Conservation (phyloP, 129 eudicot genomes). For the Logfia minima region DNA sequence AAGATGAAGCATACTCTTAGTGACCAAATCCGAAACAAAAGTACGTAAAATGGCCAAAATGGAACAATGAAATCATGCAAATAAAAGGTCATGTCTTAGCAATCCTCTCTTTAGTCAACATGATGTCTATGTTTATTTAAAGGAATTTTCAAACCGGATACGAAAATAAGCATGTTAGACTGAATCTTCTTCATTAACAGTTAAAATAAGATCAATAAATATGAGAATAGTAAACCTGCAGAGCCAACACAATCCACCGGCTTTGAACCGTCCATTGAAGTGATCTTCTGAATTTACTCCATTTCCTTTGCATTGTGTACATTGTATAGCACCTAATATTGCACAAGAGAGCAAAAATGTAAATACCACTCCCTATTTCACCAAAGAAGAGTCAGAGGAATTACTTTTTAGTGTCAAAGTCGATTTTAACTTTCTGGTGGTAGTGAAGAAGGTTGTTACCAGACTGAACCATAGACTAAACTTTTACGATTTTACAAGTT, state of each 20-base stretch:
- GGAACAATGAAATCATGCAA: not conserved
- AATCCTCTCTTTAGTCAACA: too few relatives aligned
- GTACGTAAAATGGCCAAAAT: not conserved
- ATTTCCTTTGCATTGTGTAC: slow-evolving; percentile 65
- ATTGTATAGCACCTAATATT: slow-evolving; percentile 48
- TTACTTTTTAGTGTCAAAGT: not conserved
- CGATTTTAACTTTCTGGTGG: not conserved
- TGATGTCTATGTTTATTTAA: too few relatives aligned
- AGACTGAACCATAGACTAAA: not conserved
- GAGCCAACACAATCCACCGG: slow-evolving; percentile 91
- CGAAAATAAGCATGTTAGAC: not conserved
- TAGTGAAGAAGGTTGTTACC: not conserved
- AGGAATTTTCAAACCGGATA: not conserved
- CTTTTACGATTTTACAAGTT: not conserved
- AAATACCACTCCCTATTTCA: not conserved
- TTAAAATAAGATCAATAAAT: not conserved
- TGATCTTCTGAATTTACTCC: slow-evolving; percentile 84
- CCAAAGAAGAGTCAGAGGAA: not conserved
- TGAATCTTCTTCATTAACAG: not conserved
- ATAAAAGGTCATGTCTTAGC: not conserved
- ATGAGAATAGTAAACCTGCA: slow-evolving; percentile 63
- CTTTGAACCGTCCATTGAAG: slow-evolving; percentile 77
- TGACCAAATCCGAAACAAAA: not conserved
- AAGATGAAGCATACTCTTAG: not conserved
- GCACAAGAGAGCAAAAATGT: slow-evolving; percentile 10